These are phyloP conservation scores for Colletotrichum godetiae DNA, from an alignment of 2,329 filamentous ascomycete genomes.

Conservation along the genomic window DNA sequence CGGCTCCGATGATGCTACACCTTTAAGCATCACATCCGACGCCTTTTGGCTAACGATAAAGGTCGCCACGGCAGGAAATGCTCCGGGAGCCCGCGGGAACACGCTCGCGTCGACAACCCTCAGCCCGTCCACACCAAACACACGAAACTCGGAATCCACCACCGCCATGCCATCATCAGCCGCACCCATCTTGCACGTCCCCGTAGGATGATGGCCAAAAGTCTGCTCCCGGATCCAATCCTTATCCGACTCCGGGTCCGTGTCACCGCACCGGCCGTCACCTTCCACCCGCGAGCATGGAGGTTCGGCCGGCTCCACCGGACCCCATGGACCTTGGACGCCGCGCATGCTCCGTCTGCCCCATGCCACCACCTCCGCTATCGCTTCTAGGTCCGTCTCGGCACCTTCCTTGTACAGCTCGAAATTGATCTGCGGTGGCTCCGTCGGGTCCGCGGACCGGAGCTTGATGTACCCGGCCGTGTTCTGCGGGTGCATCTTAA, in stretches of 20 bases:
- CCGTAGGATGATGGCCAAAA: conserved; percentile 68
- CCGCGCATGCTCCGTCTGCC: conserved; percentile 7
- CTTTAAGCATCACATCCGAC: conserved; percentile 50
- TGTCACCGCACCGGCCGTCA: conserved; percentile 37
- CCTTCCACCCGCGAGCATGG: conserved; percentile 32
- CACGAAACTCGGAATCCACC: conserved; percentile 66
- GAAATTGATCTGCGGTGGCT: conserved; percentile 72
- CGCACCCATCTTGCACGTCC: conserved; percentile 66
- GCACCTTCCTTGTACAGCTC: conserved; percentile 64
- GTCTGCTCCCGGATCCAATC: conserved; percentile 53
- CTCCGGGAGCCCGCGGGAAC: conserved; percentile 60
- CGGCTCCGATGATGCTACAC: not conserved
- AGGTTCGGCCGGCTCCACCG: conserved; percentile 40
- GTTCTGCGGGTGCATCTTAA: conserved; percentile 57
- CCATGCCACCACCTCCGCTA: conserved; percentile 44
- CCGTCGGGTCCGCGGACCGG: conserved; percentile 68
- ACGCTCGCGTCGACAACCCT: conserved; percentile 72
- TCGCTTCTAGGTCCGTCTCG: conserved; percentile 54
- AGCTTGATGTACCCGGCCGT: conserved; percentile 71
- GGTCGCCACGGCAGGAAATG: conserved; percentile 50
- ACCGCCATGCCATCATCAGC: conserved; percentile 66
- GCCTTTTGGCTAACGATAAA: conserved; percentile 72
- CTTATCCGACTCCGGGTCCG: conserved; percentile 51
- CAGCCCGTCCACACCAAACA: conserved; percentile 64
- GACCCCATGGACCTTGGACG: conserved; percentile 23